Evolutionary conservation across 2,329 filamentous ascomycete genomes (phyloP).

Genomic region (Calonectria leucothoes): DNA sequence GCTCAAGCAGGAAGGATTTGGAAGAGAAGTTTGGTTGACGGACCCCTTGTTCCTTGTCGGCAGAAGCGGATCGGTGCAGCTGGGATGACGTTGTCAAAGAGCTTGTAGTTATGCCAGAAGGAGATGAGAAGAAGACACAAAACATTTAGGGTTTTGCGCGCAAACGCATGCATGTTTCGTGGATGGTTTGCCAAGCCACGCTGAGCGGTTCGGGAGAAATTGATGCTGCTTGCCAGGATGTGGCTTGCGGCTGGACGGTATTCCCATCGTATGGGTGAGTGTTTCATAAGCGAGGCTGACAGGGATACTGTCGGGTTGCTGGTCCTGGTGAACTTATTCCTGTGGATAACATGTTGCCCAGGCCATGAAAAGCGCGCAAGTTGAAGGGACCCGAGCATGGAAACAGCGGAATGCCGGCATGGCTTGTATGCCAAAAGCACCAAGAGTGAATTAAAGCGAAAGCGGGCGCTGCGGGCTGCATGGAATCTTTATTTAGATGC

Average conservation of each 20-base stretch:
- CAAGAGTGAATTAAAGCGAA: neutral
- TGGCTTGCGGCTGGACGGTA: neutral
- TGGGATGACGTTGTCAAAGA: neutral
- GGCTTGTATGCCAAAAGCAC: neutral
- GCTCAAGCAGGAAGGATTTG: neutral
- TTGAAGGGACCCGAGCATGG: neutral
- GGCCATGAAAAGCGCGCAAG: neutral
- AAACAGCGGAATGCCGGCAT: neutral
- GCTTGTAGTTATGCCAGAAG: too few relatives aligned
- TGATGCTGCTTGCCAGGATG: too few relatives aligned
- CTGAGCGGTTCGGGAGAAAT: neutral
- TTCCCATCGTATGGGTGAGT: neutral
- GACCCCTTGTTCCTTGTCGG: neutral
- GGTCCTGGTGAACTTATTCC: neutral
- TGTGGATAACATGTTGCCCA: neutral
- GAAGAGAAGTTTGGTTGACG: neutral
- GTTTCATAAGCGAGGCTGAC: neutral
- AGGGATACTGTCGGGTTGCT: neutral
- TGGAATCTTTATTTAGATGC: neutral
- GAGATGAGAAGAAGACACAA: neutral
- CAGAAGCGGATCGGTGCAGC: too few relatives aligned
- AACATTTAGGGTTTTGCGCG: neutral
- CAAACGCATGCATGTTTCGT: neutral
- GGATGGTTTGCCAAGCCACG: neutral
- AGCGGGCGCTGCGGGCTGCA: neutral